Evolutionary conservation across 345 rosid genomes (phyloP).

Genomic region (Eutrema japonicum): DNA sequence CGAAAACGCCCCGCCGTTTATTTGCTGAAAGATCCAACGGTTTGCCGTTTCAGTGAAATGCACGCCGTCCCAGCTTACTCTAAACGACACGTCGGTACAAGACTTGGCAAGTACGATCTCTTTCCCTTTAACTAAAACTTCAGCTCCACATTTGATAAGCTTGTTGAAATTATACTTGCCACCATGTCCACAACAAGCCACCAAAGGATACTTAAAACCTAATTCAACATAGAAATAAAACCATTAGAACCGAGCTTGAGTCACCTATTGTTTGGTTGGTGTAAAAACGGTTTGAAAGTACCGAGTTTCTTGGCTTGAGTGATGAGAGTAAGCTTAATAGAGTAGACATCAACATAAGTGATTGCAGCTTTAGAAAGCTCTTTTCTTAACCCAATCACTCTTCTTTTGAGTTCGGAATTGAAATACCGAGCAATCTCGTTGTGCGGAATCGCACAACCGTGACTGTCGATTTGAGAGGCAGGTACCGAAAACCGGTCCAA

Average conservation of each 20-base stretch:
- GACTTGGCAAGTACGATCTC: constrained; percentile 52
- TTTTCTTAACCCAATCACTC: constrained; percentile 51
- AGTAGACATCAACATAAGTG: constrained; percentile 67
- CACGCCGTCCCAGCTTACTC: constrained; percentile 71
- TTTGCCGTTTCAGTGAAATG: constrained; percentile 80
- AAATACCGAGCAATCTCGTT: constrained; percentile 64
- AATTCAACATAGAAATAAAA: not conserved
- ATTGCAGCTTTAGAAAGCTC: constrained; percentile 59
- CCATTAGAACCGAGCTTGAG: constrained; percentile 11
- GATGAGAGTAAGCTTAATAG: constrained; percentile 60
- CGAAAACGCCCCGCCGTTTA: constrained; percentile 53
- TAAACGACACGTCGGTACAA: constrained; percentile 55
- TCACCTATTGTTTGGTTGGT: not conserved
- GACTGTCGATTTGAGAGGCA: constrained; percentile 47
- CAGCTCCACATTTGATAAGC: constrained; percentile 54
- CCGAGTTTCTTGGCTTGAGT: constrained; percentile 58
- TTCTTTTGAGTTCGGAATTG: constrained; percentile 50
- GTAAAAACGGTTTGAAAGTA: constrained; percentile 9
- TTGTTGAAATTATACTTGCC: constrained; percentile 70
- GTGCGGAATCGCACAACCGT: constrained; percentile 67
- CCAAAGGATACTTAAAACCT: constrained; percentile 59
- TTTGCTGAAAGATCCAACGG: constrained; percentile 53
- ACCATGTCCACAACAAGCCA: constrained; percentile 76
- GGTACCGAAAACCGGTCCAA: constrained; percentile 51
- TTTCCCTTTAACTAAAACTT: constrained; percentile 49